Base-by-base conservation (phyloP, 345 rosid species). In the Combretum micranthum region DNA sequence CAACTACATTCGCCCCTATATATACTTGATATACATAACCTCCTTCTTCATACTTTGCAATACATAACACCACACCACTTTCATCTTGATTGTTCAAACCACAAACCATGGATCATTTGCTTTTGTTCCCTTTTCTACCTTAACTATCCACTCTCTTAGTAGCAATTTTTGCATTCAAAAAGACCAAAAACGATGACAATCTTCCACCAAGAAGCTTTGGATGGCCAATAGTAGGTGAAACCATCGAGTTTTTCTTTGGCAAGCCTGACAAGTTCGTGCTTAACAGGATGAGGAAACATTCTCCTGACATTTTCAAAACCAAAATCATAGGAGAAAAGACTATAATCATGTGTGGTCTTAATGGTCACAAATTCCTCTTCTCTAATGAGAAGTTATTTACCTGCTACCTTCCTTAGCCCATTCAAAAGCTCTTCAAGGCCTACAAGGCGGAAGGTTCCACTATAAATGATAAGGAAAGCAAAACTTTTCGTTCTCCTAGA, bases 311-410 rank as follows among this genome's bases (percentile, higher is more conserved):
- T 46, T 82, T 81, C 76, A 81, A 81, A 51, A 81, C 87, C 19
- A 72, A 63, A 44, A 74, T 82, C 39, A 69, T 82, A 1, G 87
- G 87, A 0, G 80, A 82, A 53, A 47, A 76, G 26, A 76, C 78
- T 12, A 81, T 55, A 0, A 81, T 81, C 47, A 69, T n/a, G n/a
- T n/a, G n/a, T n/a, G n/a, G n/a, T n/a, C n/a, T n/a, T n/a, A n/a
- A n/a, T n/a, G n/a, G n/a, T n/a, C n/a, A n/a, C n/a, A n/a, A n/a
- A n/a, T n/a, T n/a, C n/a, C n/a, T n/a, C 52, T 82, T 78, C 68
- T 63, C 83, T 53, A 78, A 82, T 9, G 87, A 82, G 51, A 78
- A 65, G 63, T 64, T 71, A 46, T 82, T 82, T 80, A 82, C 82
- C 8, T 73, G 69, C 8, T 76, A 72, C 64, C 81, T 81, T 3